Base-by-base conservation (phyloP, 208 protist species). In the Polymyxa betae region DNA sequence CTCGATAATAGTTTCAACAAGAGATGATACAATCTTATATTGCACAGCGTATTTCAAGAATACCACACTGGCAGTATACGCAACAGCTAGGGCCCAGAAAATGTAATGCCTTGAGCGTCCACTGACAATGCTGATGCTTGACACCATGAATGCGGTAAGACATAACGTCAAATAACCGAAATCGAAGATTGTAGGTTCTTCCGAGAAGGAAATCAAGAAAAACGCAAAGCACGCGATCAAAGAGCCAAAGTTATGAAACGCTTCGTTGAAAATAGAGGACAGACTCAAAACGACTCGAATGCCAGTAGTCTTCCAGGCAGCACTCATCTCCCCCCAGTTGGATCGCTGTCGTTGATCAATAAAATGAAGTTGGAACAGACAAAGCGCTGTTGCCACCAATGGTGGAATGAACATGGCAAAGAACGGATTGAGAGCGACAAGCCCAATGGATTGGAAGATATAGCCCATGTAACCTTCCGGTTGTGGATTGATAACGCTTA, bases 1-100 rank as follows among this genome's bases (percentile, higher is more conserved):
- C 5, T 24, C 12, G 5, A 60, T 60, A 60, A 60, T 60, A 60
- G 5, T 60, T 60, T 35, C 72, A 5, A 43, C 40, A 82, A 45
- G 72, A 82, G 72, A 35, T 35, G 72, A 82, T 40, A 82, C 72
- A 82, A 82, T n/a, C 10, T 82, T n/a, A n/a, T 82, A 82, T 35
- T 82, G 72, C 5, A 82, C 72, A 82, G 72, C 72, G n/a, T 82
- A 82, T n/a, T 82, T 5, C 16, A 82, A 43, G n/a, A 82, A 82
- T 5, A 82, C 72, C n/a, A 82, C 72, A 82, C n/a, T 45, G 5
- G 72, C 72, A 5, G 72, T 82, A n/a, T 82, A 82, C 35, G 72
- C 72, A 45, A 82, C 72, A 38, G 35, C 5, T 5, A 82, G 16
- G 5, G 72, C 5, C 72, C 72, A 82, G n/a, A 82, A 35, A 82